Percentiles rank a stretch among this genome's conserved stretches.
Evolutionary conservation across 495 filamentous ascomycete genomes (phyloP).

Genomic region (Penicillium salamii): DNA sequence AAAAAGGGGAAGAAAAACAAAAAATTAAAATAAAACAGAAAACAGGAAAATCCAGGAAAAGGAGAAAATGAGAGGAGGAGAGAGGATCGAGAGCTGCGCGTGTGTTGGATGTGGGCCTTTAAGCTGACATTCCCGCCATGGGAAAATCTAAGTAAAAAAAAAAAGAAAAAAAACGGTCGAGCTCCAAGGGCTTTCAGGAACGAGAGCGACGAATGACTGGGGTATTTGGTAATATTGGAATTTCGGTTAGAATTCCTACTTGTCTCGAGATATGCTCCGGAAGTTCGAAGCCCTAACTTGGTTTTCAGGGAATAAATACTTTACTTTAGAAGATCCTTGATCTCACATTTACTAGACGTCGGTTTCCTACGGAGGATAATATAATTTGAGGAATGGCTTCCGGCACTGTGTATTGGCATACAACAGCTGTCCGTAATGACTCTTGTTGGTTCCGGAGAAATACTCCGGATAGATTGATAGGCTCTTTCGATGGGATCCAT

Average conservation of each 20-base stretch:
- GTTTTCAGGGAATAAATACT: too few species aligned
- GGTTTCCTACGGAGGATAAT: too few species aligned
- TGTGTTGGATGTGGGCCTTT: conserved; percentile 20
- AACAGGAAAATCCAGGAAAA: conserved; percentile 16
- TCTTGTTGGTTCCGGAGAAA: conserved; percentile 8
- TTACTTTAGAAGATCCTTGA: too few species aligned
- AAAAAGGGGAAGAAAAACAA: conserved; percentile 15
- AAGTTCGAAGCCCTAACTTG: too few species aligned
- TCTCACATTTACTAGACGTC: too few species aligned
- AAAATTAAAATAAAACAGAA: conserved; percentile 7
- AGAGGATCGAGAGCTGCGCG: conserved; percentile 20
- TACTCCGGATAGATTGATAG: conserved; percentile 10
- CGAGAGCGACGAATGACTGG: too few species aligned
- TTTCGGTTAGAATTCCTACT: too few species aligned
- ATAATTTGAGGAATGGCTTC: neutral
- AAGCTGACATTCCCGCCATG: conserved; percentile 13
- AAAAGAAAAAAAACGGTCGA: neutral
- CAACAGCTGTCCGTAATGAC: neutral
- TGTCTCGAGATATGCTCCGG: too few species aligned
- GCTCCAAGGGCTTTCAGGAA: too few species aligned
- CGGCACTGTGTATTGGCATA: neutral
- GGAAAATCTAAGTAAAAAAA: neutral
- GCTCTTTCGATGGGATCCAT: neutral
- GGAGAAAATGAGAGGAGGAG: conserved; percentile 13
- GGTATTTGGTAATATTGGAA: too few species aligned